phyloP scores from a whole-genome alignment of 1,284 basidiomycete genomes.

The Agroathelia rolfsii region DNA sequence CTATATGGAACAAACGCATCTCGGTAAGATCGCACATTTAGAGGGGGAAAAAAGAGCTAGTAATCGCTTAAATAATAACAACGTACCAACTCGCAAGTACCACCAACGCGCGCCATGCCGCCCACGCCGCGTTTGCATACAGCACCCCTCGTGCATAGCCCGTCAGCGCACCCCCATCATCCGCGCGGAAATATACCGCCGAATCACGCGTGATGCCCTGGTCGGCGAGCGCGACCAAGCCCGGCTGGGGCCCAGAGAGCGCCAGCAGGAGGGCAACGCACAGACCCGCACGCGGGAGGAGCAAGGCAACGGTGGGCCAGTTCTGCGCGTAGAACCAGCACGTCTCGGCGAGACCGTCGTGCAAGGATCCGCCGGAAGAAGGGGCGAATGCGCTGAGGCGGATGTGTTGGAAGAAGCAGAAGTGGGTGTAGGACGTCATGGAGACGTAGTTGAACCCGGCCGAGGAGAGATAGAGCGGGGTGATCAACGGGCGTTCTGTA shows the following conservation, averaged over 20 bases:
- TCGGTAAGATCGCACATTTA: conserved; percentile 1
- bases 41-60: conserved; percentile 3
- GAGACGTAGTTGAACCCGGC: conserved; percentile 63
- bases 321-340: conserved; percentile 76
- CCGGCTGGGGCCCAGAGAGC: conserved; percentile 44
- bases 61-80: background rate
- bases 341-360: conserved; percentile 66
- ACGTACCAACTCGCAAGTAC: conserved; percentile 59
- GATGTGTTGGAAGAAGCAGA: conserved; percentile 73
- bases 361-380: conserved; percentile 34
- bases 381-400: conserved; percentile 52
- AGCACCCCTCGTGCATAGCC: conserved; percentile 66
- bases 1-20: conserved; percentile 23
- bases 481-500: conserved; percentile 68
- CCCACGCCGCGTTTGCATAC: conserved; percentile 68
- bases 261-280: conserved; percentile 57
- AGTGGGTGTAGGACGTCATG: conserved; percentile 71
- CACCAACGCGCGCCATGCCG: conserved; percentile 57
- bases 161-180: conserved; percentile 58
- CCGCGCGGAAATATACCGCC: conserved; percentile 56
- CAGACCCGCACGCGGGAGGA: conserved; percentile 74
- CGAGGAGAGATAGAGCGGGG: conserved; percentile 74
- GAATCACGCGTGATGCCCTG: conserved; percentile 47
- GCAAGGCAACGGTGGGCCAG: conserved; percentile 60
- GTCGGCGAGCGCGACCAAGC: conserved; percentile 35